A percentile compares a stretch with the other conserved stretches of the same genome.
phyloP scores from a whole-genome alignment of 2,329 filamentous ascomycete species.

The Ramularia collo-cygni region DNA sequence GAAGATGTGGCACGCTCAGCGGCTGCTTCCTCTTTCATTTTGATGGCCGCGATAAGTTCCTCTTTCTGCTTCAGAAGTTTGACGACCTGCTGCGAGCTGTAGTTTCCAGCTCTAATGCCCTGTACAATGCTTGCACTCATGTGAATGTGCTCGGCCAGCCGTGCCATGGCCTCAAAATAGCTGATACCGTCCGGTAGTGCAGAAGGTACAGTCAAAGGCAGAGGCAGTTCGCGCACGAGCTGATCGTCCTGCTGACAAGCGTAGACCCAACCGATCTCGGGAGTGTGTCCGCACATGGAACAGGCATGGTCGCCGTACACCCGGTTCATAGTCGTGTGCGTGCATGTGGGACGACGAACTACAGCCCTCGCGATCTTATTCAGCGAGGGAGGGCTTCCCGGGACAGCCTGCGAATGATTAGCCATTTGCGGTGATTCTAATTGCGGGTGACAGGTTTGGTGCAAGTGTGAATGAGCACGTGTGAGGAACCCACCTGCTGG shows the following conservation, averaged over 20 bases:
- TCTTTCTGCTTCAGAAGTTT: constrained; percentile 38
- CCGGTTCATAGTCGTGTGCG: constrained; percentile 62
- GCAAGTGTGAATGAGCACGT: not conserved
- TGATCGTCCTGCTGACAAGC: constrained; percentile 58
- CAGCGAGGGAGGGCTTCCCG: not conserved
- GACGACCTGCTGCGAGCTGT: constrained; percentile 37
- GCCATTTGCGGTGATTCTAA: no score
- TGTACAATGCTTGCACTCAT: constrained; percentile 37
- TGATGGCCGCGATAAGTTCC: constrained; percentile 26
- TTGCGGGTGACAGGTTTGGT: not conserved
- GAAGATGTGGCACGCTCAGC: not conserved
- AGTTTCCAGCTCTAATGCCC: constrained; percentile 37
- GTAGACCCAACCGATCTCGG: constrained; percentile 65
- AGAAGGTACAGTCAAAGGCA: constrained; percentile 4
- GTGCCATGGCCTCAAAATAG: constrained; percentile 19
- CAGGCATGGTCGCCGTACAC: constrained; percentile 54
- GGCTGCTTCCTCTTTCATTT: constrained; percentile 3
- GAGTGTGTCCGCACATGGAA: constrained; percentile 48
- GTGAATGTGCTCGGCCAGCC: constrained; percentile 22
- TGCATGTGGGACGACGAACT: constrained; percentile 44
- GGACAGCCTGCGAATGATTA: not conserved
- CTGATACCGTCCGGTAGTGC: constrained; percentile 12
- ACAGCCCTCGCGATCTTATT: not conserved
- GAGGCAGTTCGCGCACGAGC: constrained; percentile 7
- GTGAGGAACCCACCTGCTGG: constrained; percentile 17